Percentiles rank a stretch among this genome's conserved stretches.
phyloP scores from a whole-genome alignment of 805 yeast genomes.

The Ogataea trehaloabstinens region DNA sequence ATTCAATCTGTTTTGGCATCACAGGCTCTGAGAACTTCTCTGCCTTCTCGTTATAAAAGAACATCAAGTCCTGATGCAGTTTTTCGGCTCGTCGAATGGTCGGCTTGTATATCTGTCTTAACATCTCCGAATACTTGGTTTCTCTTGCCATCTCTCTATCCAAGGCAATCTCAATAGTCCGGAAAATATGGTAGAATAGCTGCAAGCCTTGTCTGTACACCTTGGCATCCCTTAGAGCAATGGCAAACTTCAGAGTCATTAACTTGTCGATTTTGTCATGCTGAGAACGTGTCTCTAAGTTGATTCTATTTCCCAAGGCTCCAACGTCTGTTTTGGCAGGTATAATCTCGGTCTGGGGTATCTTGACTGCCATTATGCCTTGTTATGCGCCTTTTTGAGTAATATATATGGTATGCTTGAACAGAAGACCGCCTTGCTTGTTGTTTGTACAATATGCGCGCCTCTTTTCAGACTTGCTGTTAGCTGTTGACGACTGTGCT shows the following conservation, averaged over 20 bases:
- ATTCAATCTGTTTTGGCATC: slow-evolving; percentile 59
- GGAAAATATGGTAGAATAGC: slow-evolving; percentile 66
- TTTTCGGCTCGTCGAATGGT: slow-evolving; percentile 61
- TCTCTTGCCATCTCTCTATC: slow-evolving; percentile 42
- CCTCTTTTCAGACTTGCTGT: no score
- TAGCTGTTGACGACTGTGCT: no score
- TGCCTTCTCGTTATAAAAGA: slow-evolving; percentile 56
- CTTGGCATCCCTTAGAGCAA: slow-evolving; percentile 72
- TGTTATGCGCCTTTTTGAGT: no score
- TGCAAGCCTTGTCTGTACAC: slow-evolving; percentile 81
- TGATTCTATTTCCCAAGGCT: slow-evolving; percentile 81
- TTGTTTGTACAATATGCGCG: no score
- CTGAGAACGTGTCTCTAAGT: slow-evolving; percentile 57
- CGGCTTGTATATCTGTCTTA: slow-evolving; percentile 65
- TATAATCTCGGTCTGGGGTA: slow-evolving; percentile 45
- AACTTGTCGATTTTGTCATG: slow-evolving; percentile 71
- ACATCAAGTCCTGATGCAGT: slow-evolving; percentile 60
- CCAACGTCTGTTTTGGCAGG: slow-evolving; percentile 82
- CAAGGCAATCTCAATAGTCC: slow-evolving; percentile 56
- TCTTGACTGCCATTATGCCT: slow-evolving; percentile 12
- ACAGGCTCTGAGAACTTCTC: slow-evolving; percentile 58
- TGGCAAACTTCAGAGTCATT: slow-evolving; percentile 66
- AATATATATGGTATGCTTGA: not conserved
- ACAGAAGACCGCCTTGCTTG: not conserved
- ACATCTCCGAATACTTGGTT: slow-evolving; percentile 42